A percentile compares a stretch with the other conserved stretches of the same genome.
phyloP scores from a whole-genome alignment of 2,329 filamentous ascomycete genomes.

The Emergomyces africanus region DNA sequence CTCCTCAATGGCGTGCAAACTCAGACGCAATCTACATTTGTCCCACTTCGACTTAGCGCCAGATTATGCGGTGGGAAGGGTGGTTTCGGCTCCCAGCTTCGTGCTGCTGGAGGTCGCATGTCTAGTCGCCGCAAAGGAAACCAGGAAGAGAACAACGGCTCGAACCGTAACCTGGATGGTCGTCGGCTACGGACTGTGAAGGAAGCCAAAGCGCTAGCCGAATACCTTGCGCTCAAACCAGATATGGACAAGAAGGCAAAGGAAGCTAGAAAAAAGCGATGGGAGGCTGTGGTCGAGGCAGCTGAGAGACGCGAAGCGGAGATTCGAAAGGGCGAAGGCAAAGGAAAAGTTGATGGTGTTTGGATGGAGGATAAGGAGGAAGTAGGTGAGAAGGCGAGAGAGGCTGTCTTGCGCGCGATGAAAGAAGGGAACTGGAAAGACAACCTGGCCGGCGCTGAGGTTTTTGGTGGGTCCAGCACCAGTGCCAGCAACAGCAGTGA shows the following conservation, averaged over 20 bases:
- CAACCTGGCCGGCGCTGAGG: constrained; percentile 26
- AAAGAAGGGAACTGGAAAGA: constrained; percentile 44
- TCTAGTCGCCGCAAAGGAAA: constrained; percentile 83
- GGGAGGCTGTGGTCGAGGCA: constrained; percentile 77
- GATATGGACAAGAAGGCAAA: constrained; percentile 95
- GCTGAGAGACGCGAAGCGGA: constrained; percentile 76
- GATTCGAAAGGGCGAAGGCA: constrained; percentile 56
- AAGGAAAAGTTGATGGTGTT: constrained; percentile 59
- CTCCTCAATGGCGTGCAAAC: constrained; percentile 39
- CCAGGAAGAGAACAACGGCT: constrained; percentile 72
- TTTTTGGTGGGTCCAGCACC: constrained; percentile 24
- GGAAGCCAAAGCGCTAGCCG: constrained; percentile 87
- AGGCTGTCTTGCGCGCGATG: constrained; percentile 60
- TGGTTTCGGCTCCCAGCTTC: constrained; percentile 92
- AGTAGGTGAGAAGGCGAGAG: constrained; percentile 67
- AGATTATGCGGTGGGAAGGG: constrained; percentile 88
- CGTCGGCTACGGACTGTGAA: constrained; percentile 80
- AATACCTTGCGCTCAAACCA: constrained; percentile 89
- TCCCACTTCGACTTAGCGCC: constrained; percentile 68
- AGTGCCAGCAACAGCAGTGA: constrained; percentile 25
- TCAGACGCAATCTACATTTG: constrained; percentile 48
- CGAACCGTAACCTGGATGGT: constrained; percentile 86
- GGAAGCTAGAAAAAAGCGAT: constrained; percentile 65
- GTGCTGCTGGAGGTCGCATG: constrained; percentile 96
- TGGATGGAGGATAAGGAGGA: constrained; percentile 96